Base-by-base conservation (phyloP, 2,329 filamentous ascomycete species). In the Microdochium bolleyi region DNA sequence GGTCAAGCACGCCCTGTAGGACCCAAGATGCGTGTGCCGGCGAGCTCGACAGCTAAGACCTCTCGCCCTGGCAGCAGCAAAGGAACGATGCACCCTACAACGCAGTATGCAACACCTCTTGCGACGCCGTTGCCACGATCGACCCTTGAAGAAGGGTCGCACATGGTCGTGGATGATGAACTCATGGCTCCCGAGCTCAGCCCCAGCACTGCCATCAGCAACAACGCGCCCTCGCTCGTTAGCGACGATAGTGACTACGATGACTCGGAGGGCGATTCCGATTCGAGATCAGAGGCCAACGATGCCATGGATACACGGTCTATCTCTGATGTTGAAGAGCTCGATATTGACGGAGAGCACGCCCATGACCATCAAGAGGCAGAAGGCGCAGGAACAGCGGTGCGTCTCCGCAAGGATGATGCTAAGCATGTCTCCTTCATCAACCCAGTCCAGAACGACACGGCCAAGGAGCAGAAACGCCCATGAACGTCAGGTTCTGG, bases 171-270 rank as follows among this genome's bases (percentile, higher is more conserved):
- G 38, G 78, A 77, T 57, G 77, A 77, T 52, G 70, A 75, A 48
- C 78, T 82, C 53, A 74, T 83, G 63, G 80, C 84, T 52, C 74
- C 76, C 49, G 82, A 88, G 52, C 68, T 88, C 53, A 89, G 85
- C 61, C 87, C 87, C 4, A 83, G 83, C 60, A 87, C 85, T 0
- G 70, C 84, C 48, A 76, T 85, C 50, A 87, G 85, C 66, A 89
- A 89, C 67, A 88, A 88, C 58, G 87, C 88, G 9, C 88, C 88
- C 22, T 90, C 86, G 60, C 76, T 92, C 49, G 87, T 91, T 63
- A 89, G 87, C 68, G 88, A 92, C 67, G 87, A 90, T 63, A 85
- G 87, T 60, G 87, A 90, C 64, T 89, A 87, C 61, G 87, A 88
- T 59, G 84, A 86, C 52, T 88, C 85, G 1, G 83, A 87, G 53